Base-by-base conservation (phyloP, 2,329 filamentous ascomycete genomes). In the Colletotrichum ledebouriae region DNA sequence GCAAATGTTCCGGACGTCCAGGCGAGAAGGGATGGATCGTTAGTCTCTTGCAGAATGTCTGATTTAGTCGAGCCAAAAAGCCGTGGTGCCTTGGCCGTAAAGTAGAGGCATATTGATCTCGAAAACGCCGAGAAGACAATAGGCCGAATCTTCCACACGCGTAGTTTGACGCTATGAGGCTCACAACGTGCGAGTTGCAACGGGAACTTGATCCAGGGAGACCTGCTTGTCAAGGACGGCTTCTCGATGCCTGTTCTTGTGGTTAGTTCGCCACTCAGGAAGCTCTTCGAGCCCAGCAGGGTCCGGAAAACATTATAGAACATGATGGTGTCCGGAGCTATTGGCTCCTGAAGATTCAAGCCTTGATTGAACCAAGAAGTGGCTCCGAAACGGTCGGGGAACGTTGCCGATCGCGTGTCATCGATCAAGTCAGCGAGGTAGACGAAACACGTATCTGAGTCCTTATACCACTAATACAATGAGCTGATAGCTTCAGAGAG, bases 171-270 rank as follows among this genome's bases (percentile, higher is more conserved):
- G 66, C 4, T 53, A 63, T 0, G 74, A 68, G 41, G 72, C 73
- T 75, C 74, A 77, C 6, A 71, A 74, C 75, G 76, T 77, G 57
- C 72, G 72, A 7, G 64, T 47, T 4, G 73, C 72, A 11, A 74
- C 61, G 59, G 72, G 71, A 29, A 60, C n/a, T 3, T 53, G n/a
- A 12, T 12, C 11, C 6, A 29, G 17, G 0, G 44, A 29, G 3
- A 49, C 42, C 41, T 49, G 59, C 9, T 25, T 46, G 11, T 12
- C 10, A 1, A 59, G 34, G 3, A 59, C 13, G 3, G 4, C 25
- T 22, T 37, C 6, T 64, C 53, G 9, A 64, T 59, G 34, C 46
- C 37, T 15, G 37, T 59, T n/a, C 42, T 53, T 3, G 12, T 34
- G 5, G 34, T 34, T 9, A 64, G 15, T 0, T 12, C 6, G 0